Percentiles rank a stretch among this genome's conserved stretches.
phyloP scores from a whole-genome alignment of 1,284 basidiomycete genomes.

The Cryptococcus wingfieldii region DNA sequence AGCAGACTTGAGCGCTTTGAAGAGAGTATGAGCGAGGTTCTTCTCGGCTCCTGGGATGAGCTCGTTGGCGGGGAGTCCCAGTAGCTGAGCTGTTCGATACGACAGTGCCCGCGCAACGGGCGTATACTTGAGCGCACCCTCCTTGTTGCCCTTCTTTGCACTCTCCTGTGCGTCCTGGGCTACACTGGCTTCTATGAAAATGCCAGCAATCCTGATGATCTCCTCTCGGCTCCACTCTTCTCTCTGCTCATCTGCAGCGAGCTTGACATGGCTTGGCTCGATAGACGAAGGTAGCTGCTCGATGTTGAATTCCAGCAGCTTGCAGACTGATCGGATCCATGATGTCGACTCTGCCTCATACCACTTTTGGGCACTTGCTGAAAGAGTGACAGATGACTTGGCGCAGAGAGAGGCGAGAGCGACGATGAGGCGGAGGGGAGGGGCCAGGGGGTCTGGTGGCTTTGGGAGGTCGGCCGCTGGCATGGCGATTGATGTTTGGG shows the following conservation, averaged over 20 bases:
- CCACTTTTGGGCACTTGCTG: slow-evolving; percentile 16
- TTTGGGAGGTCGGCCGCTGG: not conserved
- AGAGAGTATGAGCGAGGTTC: slow-evolving; percentile 45
- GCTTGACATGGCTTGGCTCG: slow-evolving; percentile 22
- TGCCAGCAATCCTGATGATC: slow-evolving; percentile 23
- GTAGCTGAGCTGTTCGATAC: slow-evolving; percentile 36
- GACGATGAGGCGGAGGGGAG: slow-evolving; percentile 30
- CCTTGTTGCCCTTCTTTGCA: slow-evolving; percentile 20
- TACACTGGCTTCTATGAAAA: slow-evolving; percentile 38
- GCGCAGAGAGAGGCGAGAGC: slow-evolving; percentile 36
- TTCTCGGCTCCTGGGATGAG: slow-evolving; percentile 46
- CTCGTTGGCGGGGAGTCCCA: slow-evolving; percentile 35
- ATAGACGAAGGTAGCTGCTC: slow-evolving; percentile 32
- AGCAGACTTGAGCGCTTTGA: slow-evolving; percentile 42
- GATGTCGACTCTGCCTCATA: slow-evolving; percentile 16
- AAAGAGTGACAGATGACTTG: slow-evolving; percentile 17
- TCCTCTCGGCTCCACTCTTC: slow-evolving; percentile 30
- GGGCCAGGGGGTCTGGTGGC: slow-evolving; percentile 24
- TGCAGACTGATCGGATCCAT: slow-evolving; percentile 38
- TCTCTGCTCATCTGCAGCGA: slow-evolving; percentile 25
- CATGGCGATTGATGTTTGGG: too few relatives aligned
- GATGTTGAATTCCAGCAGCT: slow-evolving; percentile 35
- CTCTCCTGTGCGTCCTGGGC: slow-evolving; percentile 17
- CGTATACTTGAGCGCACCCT: slow-evolving; percentile 37
- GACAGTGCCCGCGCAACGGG: slow-evolving; percentile 45